A percentile compares a stretch with the other conserved stretches of the same genome.
Evolutionary conservation across 768 basidiomycete genomes (phyloP).

Genomic region (Lentinula lateritia): DNA sequence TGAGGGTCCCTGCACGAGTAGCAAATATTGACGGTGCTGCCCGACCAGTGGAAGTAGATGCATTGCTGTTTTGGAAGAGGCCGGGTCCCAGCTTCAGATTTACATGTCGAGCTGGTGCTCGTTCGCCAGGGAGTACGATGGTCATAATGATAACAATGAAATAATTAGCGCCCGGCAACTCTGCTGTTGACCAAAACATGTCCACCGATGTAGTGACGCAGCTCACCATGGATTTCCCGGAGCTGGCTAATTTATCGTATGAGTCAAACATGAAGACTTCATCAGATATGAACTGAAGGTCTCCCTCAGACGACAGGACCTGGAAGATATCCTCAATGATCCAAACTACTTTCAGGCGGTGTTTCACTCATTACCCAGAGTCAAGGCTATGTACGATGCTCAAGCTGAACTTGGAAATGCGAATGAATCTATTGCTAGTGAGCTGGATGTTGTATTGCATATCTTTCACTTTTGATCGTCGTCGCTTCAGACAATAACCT

Average conservation of each 20-base stretch:
- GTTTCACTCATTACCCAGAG: constrained; percentile 72
- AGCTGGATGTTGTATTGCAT: constrained; percentile 22
- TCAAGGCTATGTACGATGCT: constrained; percentile 68
- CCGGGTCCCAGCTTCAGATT: constrained; percentile 89
- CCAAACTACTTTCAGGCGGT: constrained; percentile 82
- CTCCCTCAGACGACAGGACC: constrained; percentile 64
- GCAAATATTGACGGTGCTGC: constrained; percentile 32
- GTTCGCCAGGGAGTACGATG: constrained; percentile 77
- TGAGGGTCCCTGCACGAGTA: constrained; percentile 65
- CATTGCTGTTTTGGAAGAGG: constrained; percentile 43
- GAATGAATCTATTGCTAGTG: constrained; percentile 84
- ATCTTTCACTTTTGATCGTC: background rate
- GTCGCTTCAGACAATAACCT: constrained; percentile 63
- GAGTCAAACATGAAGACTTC: constrained; percentile 12
- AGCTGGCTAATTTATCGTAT: constrained; percentile 69
- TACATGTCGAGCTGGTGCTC: constrained; percentile 64
- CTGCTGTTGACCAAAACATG: constrained; percentile 4
- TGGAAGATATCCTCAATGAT: constrained; percentile 85
- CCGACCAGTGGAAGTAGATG: constrained; percentile 20
- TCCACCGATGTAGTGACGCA: constrained; percentile 33
- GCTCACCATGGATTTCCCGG: constrained; percentile 62
- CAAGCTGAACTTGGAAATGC: constrained; percentile 77
- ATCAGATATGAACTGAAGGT: background rate
- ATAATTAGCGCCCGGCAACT: background rate
- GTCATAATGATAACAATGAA: constrained; percentile 33